Conservation (phyloP, 371 early-diverging fungal species). For the Gilbertella persicaria region DNA sequence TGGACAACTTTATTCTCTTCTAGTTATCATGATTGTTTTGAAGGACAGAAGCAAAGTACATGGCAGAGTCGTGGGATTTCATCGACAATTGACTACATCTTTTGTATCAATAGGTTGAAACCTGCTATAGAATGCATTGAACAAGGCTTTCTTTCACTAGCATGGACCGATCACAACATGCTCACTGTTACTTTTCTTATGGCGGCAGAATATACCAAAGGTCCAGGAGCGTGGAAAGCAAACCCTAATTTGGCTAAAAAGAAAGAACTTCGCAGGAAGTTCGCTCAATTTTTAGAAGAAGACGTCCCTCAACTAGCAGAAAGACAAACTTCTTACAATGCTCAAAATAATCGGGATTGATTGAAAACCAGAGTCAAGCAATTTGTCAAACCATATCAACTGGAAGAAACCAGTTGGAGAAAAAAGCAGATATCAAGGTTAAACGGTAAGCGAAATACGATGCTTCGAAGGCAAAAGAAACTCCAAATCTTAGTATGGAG, state of each 20-base stretch:
- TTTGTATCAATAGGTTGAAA: not conserved
- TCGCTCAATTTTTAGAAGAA: not conserved
- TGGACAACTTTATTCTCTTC: not conserved
- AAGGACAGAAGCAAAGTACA: not conserved
- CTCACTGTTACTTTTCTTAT: not conserved
- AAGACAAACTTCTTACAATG: no score
- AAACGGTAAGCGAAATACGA: no score
- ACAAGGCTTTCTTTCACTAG: not conserved
- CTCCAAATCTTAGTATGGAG: slow-evolving; percentile 78
- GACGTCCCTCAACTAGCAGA: not conserved
- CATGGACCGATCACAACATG: not conserved
- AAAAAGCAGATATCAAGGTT: no score
- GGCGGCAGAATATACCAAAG: not conserved
- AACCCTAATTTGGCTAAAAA: not conserved
- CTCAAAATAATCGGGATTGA: not conserved
- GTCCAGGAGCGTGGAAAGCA: not conserved
- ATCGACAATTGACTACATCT: not conserved
- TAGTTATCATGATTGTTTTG: not conserved
- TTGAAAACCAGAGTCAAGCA: not conserved
- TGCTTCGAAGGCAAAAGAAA: no score
- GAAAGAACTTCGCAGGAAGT: no score
- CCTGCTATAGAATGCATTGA: not conserved
- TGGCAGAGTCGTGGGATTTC: not conserved
- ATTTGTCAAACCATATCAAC: not conserved
- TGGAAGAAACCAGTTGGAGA: not conserved